Evolutionary conservation across 371 early-diverging fungal genomes (phyloP).

Genomic region (Polyrhizophydium stewartii): DNA sequence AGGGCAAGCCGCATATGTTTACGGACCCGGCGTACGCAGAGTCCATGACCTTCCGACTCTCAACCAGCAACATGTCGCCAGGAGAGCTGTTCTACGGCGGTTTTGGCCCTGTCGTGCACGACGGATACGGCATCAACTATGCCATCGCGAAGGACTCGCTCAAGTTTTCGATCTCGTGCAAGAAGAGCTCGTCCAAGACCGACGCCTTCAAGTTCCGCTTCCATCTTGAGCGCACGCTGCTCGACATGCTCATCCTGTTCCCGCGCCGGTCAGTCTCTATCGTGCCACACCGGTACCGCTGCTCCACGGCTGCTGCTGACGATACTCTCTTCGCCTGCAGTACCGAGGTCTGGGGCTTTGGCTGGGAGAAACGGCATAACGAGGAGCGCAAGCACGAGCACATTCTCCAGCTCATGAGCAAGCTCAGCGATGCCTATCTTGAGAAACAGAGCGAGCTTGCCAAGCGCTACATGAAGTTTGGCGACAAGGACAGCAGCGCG

Average conservation of each 20-base stretch:
- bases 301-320: not conserved
- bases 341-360: slow-evolving; percentile 42
- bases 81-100: slow-evolving; percentile 71
- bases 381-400: slow-evolving; percentile 30
- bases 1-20: slow-evolving; percentile 55
- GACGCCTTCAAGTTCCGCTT: slow-evolving; percentile 25
- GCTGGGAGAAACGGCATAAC: slow-evolving; percentile 29
- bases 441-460: slow-evolving; percentile 16
- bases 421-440: slow-evolving; percentile 31
- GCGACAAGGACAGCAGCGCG: no score
- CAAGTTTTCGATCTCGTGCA: slow-evolving; percentile 69
- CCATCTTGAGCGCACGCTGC: slow-evolving; percentile 23
- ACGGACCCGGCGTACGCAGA: slow-evolving; percentile 58
- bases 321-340: slow-evolving; percentile 2
- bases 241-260: slow-evolving; percentile 30
- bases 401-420: slow-evolving; percentile 29
- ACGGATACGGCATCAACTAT: slow-evolving; percentile 86
- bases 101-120: slow-evolving; percentile 68
- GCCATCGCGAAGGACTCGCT: slow-evolving; percentile 74
- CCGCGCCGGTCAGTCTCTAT: slow-evolving; percentile 11
- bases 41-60: slow-evolving; percentile 62
- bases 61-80: slow-evolving; percentile 73
- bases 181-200: slow-evolving; percentile 23
- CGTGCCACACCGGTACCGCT: no score
- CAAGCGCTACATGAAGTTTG: slow-evolving; percentile 21